Conservation (phyloP, 2,329 filamentous ascomycete genomes). For the Blumeria graminis region DNA sequence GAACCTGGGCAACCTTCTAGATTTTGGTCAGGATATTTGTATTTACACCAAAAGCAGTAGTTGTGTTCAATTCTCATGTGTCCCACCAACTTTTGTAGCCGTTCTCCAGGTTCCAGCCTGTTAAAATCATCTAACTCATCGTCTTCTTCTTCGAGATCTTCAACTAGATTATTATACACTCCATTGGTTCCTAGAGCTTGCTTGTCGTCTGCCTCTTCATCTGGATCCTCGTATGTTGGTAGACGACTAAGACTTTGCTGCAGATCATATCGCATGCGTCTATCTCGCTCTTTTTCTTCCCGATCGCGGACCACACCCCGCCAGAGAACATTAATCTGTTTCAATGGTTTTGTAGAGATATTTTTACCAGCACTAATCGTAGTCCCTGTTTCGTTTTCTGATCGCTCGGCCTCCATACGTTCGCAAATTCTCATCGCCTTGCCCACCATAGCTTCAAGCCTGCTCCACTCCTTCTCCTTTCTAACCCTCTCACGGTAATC, state of each 20-base stretch:
- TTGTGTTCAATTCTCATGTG: slow-evolving; percentile 45
- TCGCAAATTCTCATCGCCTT: slow-evolving; percentile 70
- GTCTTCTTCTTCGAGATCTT: slow-evolving; percentile 57
- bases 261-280: slow-evolving; percentile 38
- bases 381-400: slow-evolving; percentile 4
- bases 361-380: slow-evolving; percentile 7
- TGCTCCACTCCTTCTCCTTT: slow-evolving; percentile 41
- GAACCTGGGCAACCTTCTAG: slow-evolving; percentile 80
- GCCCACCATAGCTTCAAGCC: slow-evolving; percentile 42
- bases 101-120: slow-evolving; percentile 38
- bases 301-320: slow-evolving; percentile 47
- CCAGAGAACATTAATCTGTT: slow-evolving; percentile 55
- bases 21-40: slow-evolving; percentile 41
- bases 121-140: slow-evolving; percentile 61
- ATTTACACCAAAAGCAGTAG: slow-evolving; percentile 97
- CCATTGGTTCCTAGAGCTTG: slow-evolving; percentile 37
- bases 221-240: slow-evolving; percentile 41
- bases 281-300: slow-evolving; percentile 44
- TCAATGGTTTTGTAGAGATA: slow-evolving; percentile 26
- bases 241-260: slow-evolving; percentile 31
- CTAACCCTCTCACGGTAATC: slow-evolving; percentile 53
- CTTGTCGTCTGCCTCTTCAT: slow-evolving; percentile 50
- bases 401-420: slow-evolving; percentile 27
- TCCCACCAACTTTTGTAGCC: slow-evolving; percentile 37
- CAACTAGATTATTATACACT: slow-evolving; percentile 32